Conservation (phyloP, 108 stramenopile species). For the Fistulifera pelliculosa region DNA sequence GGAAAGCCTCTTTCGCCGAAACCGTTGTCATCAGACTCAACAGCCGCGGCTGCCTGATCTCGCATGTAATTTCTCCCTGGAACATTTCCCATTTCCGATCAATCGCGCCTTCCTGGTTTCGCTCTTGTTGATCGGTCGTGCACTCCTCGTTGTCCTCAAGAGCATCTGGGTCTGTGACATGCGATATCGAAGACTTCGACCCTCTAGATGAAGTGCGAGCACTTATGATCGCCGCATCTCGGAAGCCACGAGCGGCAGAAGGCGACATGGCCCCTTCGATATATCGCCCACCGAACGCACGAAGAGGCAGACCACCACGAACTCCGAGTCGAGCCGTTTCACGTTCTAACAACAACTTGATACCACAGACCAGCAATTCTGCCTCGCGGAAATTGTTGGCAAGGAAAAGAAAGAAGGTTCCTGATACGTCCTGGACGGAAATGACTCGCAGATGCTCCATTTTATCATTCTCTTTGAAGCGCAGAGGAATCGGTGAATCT, state of each 20-base stretch:
- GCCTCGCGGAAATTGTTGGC: slow-evolving; percentile 62
- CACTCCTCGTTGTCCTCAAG: slow-evolving; percentile 25
- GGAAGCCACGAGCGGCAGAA: slow-evolving; percentile 27
- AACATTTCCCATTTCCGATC: slow-evolving; percentile 26
- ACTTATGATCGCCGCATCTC: neutral
- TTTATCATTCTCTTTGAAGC: slow-evolving; percentile 45
- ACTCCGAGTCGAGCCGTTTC: slow-evolving; percentile 66
- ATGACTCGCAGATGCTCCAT: slow-evolving; percentile 60
- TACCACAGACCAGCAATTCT: slow-evolving; percentile 57
- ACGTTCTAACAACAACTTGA: slow-evolving; percentile 64
- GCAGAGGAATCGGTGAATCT: slow-evolving; percentile 31
- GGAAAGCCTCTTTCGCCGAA: slow-evolving; percentile 34
- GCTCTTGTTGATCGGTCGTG: slow-evolving; percentile 3
- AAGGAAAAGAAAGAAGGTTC: slow-evolving; percentile 60
- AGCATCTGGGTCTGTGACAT: slow-evolving; percentile 20
- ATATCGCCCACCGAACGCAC: slow-evolving; percentile 23
- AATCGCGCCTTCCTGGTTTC: neutral
- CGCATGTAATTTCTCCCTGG: slow-evolving; percentile 45
- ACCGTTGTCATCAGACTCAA: slow-evolving; percentile 9
- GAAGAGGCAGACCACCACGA: slow-evolving; percentile 50
- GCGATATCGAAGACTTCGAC: slow-evolving; percentile 10
- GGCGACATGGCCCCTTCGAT: slow-evolving; percentile 22
- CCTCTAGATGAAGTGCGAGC: neutral
- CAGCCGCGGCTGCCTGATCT: slow-evolving; percentile 31
- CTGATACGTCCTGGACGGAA: slow-evolving; percentile 43